These are phyloP conservation scores for Cytospora mali DNA, from an alignment of 2,329 filamentous ascomycete genomes.

Conservation along the genomic window DNA sequence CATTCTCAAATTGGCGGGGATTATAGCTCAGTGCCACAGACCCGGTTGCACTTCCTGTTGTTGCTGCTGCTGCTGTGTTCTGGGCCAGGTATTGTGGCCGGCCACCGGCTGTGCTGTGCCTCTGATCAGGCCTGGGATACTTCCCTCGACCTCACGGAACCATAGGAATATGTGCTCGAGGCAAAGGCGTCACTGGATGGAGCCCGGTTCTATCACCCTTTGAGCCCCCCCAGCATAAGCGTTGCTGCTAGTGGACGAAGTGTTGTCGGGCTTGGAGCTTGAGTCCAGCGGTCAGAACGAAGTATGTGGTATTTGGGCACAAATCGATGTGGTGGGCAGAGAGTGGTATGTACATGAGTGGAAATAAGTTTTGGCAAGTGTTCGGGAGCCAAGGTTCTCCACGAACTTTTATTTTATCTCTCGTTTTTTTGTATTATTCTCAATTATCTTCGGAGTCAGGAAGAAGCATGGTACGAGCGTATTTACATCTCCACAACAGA, in stretches of 20 bases:
- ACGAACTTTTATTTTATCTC: not conserved
- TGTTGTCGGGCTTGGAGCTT: not conserved
- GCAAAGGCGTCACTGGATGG: too few relatives aligned
- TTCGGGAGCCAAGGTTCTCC: not conserved
- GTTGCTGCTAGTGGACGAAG: too few relatives aligned
- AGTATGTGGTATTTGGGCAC: not conserved
- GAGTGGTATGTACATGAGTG: not conserved
- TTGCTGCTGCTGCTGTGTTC: not conserved
- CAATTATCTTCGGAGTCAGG: not conserved
- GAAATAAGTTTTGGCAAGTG: not conserved
- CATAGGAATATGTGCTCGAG: too few relatives aligned
- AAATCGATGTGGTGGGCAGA: not conserved
- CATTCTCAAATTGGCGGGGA: not conserved
- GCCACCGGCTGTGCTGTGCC: not conserved
- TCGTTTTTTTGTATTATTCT: too few relatives aligned
- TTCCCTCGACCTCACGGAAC: too few relatives aligned
- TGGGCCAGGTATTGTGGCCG: not conserved
- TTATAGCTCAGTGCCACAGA: not conserved
- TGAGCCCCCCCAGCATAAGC: too few relatives aligned
- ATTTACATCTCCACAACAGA: not conserved
- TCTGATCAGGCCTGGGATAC: not conserved
- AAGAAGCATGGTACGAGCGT: not conserved
- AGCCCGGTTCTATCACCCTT: too few relatives aligned
- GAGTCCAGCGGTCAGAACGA: not conserved
- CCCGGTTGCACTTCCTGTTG: not conserved